Conservation (phyloP, 345 rosid genomes). For the Linum lewisii region DNA sequence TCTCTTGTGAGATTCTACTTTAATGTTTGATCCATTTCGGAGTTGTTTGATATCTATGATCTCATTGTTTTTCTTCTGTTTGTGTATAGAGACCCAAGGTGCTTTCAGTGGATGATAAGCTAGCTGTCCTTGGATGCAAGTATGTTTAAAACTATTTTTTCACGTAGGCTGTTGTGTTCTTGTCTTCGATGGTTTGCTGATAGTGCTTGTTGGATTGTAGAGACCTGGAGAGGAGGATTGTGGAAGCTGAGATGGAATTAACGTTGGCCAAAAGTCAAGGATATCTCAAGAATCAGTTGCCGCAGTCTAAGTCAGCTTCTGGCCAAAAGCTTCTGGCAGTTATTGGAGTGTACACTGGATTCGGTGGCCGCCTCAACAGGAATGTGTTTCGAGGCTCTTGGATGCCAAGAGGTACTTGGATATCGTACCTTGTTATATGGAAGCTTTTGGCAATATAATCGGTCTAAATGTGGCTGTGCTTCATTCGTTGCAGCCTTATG, state of each 20-base stretch:
- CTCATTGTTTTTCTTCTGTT: conserved; percentile 7
- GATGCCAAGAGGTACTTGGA: conserved; percentile 78
- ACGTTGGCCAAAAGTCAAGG: conserved; percentile 92
- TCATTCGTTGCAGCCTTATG: no score
- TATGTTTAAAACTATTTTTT: conserved; percentile 23
- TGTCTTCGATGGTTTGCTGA: neutral
- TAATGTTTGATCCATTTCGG: neutral
- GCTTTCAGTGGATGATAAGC: conserved; percentile 77
- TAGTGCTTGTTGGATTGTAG: conserved; percentile 29
- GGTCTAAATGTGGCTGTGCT: no score
- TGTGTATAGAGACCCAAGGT: conserved; percentile 77
- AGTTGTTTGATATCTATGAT: neutral
- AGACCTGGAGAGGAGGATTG: conserved; percentile 81
- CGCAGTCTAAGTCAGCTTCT: conserved; percentile 35
- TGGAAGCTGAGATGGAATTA: conserved; percentile 92
- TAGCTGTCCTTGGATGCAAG: conserved; percentile 78
- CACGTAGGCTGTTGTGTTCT: neutral
- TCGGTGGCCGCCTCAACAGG: conserved; percentile 75
- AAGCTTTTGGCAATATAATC: no score
- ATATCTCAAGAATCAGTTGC: conserved; percentile 43
- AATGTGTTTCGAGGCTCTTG: conserved; percentile 77
- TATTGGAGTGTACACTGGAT: conserved; percentile 92
- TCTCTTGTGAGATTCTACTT: neutral
- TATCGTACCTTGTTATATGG: neutral
- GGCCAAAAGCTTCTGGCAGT: conserved; percentile 67